Evolutionary conservation across 768 basidiomycete species (phyloP).

Genomic region (Boletellus sp.): DNA sequence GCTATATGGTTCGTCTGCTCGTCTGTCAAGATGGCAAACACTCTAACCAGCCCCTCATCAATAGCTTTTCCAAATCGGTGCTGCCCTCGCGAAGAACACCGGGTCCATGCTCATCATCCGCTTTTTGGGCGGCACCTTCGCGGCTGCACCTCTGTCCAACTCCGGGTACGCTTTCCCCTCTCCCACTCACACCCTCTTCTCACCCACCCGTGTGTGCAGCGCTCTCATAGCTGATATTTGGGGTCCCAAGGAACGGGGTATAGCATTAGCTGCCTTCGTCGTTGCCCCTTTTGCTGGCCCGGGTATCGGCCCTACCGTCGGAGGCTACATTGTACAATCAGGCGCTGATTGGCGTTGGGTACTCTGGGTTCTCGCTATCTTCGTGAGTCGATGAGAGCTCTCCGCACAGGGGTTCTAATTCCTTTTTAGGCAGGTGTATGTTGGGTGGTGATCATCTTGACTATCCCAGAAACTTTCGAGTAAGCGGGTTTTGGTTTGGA

Average conservation of each 20-base stretch:
- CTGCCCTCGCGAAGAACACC: conserved; percentile 59
- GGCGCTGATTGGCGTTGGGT: conserved; percentile 58
- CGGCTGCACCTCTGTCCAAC: conserved; percentile 66
- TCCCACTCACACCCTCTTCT: neutral
- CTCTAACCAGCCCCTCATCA: neutral
- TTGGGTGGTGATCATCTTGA: conserved; percentile 45
- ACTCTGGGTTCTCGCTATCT: conserved; percentile 58
- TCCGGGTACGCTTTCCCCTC: conserved; percentile 44
- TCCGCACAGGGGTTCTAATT: neutral
- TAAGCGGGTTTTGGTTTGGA: conserved; percentile 43
- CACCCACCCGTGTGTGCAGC: conserved; percentile 22
- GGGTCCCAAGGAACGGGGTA: conserved; percentile 58
- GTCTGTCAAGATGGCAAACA: neutral
- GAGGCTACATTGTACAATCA: conserved; percentile 37
- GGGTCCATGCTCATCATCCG: conserved; percentile 64
- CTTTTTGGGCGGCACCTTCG: conserved; percentile 68
- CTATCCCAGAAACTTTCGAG: conserved; percentile 66
- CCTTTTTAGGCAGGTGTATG: conserved; percentile 44
- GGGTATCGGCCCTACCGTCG: conserved; percentile 52
- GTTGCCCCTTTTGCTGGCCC: conserved; percentile 69
- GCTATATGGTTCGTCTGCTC: conserved; percentile 44
- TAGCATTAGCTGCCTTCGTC: conserved; percentile 63
- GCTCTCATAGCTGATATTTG: conserved; percentile 58
- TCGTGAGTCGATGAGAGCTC: conserved; percentile 35
- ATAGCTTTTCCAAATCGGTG: conserved; percentile 59